phyloP scores from a whole-genome alignment of 1,284 basidiomycete species.

The Dichomitus squalens region DNA sequence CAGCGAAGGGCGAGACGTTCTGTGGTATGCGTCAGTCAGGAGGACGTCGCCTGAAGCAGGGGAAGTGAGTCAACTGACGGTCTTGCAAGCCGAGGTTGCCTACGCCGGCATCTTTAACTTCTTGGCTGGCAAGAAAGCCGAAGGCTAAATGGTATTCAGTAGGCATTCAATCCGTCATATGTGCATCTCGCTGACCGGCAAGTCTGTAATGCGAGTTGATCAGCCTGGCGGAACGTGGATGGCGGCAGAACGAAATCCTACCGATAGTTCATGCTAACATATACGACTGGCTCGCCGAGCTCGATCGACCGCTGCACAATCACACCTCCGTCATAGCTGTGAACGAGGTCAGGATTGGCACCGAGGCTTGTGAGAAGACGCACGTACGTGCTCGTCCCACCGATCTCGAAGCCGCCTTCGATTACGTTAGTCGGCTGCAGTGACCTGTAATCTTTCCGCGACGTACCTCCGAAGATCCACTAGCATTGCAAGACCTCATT shows the following conservation, averaged over 20 bases:
- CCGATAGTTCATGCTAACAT: conserved; percentile 23
- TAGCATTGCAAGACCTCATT: conserved; percentile 20
- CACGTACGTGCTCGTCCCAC: conserved; percentile 15
- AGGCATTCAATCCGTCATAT: no score
- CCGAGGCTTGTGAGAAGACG: no score
- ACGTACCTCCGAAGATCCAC: conserved; percentile 58
- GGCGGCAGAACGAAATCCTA: background rate
- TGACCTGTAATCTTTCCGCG: background rate
- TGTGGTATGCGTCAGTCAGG: background rate
- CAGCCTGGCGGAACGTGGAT: background rate
- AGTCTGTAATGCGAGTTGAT: background rate
- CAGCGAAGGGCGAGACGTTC: conserved; percentile 52
- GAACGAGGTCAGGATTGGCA: background rate
- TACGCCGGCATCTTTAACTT: conserved; percentile 50
- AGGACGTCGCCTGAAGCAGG: background rate
- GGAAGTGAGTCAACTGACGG: conserved; percentile 37
- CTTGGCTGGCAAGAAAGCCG: conserved; percentile 51
- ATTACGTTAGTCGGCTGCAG: background rate
- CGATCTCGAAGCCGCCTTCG: conserved; percentile 35
- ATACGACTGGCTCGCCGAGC: conserved; percentile 26
- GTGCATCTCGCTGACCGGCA: background rate
- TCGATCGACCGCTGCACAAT: conserved; percentile 5
- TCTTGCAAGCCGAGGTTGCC: conserved; percentile 57
- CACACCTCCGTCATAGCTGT: conserved; percentile 23
- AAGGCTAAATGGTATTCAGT: conserved; percentile 30